Base-by-base conservation (phyloP, 768 basidiomycete species). In the Lentinula detonsa region DNA sequence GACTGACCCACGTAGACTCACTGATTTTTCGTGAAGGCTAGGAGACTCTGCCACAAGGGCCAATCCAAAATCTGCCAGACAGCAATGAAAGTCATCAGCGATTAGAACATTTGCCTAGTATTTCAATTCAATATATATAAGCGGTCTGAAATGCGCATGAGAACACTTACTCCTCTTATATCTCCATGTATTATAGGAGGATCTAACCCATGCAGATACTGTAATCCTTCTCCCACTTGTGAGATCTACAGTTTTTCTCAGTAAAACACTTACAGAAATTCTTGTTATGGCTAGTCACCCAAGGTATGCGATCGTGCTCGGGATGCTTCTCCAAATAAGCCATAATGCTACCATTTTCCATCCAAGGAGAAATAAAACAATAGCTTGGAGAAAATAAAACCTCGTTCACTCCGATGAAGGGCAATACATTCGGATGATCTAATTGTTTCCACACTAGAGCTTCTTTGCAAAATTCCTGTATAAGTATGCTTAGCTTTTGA, bases 331-430 rank as follows among this genome's bases (percentile, higher is more conserved):
- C 60, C 15, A 69, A 59, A 54, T 65, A 70, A 9, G 62, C 60
- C 34, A 65, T 65, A 3, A 68, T 61, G 3, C 64, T 68, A 0
- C 70, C 69, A 53, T 71, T 67, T n/a, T 65, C 56, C 70, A 71
- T 70, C 66, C 67, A 71, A 1, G 69, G 70, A 28, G 69, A 70
- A 33, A 71, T 65, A 51, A 71, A 49, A 53, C 67, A 66, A 23
- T 66, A 56, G 1, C 50, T 54, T 0, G 67, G 65, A 4, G 59
- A 39, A 57, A 68, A 69, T 5, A 61, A 50, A 28, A 65, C 64
- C 15, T 58, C 62, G 48, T 65, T 62, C 18, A 70, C 65, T 5
- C 69, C 69, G 35, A 65, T 61, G 21, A 70, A 56, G 0, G 68
- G 68, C 0, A 69, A 56, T 8, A 70, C 65, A 43, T 65, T 61